Percentiles rank a stretch among this genome's conserved stretches.
These are phyloP conservation scores for Gossypium lobatum DNA, from an alignment of 441 rosid species.

Conservation along the genomic window DNA sequence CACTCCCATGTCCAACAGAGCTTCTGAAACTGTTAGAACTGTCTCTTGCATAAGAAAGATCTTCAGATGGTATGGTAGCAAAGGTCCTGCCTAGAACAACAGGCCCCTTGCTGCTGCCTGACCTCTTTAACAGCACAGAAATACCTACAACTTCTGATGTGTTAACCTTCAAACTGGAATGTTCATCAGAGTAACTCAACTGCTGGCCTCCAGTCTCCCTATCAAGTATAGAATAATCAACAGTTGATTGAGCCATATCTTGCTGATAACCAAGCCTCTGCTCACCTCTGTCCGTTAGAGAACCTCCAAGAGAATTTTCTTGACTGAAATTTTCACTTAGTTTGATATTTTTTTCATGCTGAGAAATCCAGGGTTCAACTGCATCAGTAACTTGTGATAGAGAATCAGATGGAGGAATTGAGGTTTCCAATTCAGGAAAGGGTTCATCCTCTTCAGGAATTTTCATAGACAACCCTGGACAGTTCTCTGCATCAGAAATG, in stretches of 20 bases:
- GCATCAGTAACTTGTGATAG: slow-evolving; percentile 25
- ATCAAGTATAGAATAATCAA: slow-evolving; percentile 26
- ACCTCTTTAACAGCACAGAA: slow-evolving; percentile 71
- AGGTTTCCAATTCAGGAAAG: slow-evolving; percentile 27
- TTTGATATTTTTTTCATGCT: slow-evolving; percentile 32
- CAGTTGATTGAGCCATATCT: slow-evolving; percentile 34
- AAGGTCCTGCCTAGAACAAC: slow-evolving; percentile 62
- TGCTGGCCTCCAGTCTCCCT: slow-evolving; percentile 31
- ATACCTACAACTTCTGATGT: slow-evolving; percentile 54
- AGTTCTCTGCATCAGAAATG: slow-evolving; percentile 31
- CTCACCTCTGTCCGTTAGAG: slow-evolving; percentile 33
- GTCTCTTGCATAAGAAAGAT: slow-evolving; percentile 62
- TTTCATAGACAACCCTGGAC: slow-evolving; percentile 20
- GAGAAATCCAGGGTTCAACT: slow-evolving; percentile 29
- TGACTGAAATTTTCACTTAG: slow-evolving; percentile 28
- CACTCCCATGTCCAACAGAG: slow-evolving; percentile 71
- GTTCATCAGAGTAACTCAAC: slow-evolving; percentile 25
- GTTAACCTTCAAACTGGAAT: slow-evolving; percentile 32
- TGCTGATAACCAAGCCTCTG: slow-evolving; percentile 29
- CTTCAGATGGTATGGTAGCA: slow-evolving; percentile 54
- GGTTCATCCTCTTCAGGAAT: slow-evolving; percentile 29
- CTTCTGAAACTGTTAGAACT: slow-evolving; percentile 70
- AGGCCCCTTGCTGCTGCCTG: slow-evolving; percentile 74
- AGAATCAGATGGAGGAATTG: slow-evolving; percentile 23
- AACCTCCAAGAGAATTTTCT: slow-evolving; percentile 33